phyloP scores from a whole-genome alignment of 805 yeast genomes.

The Nakazawaea wyomingensis region DNA sequence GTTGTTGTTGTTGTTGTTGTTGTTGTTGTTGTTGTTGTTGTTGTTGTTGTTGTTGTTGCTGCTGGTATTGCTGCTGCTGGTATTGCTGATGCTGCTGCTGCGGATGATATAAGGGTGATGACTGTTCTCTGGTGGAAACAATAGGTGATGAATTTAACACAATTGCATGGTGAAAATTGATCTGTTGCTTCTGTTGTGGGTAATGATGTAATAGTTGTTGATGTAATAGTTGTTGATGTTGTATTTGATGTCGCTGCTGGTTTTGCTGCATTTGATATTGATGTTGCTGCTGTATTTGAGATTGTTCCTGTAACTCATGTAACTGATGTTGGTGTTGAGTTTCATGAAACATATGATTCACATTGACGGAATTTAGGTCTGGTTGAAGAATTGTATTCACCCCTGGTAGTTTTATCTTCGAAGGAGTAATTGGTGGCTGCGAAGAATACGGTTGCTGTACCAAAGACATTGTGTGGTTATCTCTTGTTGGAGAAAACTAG shows the following conservation, averaged over 20 bases:
- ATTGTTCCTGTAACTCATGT: slow-evolving; percentile 4
- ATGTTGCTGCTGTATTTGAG: slow-evolving; percentile 10
- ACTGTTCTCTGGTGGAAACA: too few species aligned
- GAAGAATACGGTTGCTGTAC: not conserved
- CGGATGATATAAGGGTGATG: too few species aligned
- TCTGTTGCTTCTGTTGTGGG: slow-evolving; percentile 9
- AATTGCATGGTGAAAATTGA: too few species aligned
- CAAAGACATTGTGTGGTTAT: slow-evolving; percentile 1
- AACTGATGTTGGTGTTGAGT: slow-evolving; percentile 11
- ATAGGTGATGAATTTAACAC: too few species aligned
- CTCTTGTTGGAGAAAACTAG: too few species aligned
- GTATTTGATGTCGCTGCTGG: slow-evolving; percentile 10
- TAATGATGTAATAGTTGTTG: slow-evolving; percentile 9
- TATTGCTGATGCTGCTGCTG: too few species aligned
- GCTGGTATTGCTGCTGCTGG: too few species aligned
- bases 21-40: slow-evolving; percentile 10
- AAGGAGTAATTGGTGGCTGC: not conserved
- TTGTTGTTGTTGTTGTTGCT: slow-evolving; percentile 10
- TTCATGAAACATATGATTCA: slow-evolving; percentile 1
- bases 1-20: slow-evolving; percentile 8
- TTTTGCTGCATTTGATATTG: too few species aligned
- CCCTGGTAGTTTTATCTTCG: slow-evolving; percentile 5
- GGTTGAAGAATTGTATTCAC: slow-evolving; percentile 2
- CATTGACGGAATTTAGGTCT: not conserved
- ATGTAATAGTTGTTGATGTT: slow-evolving; percentile 5